Base-by-base conservation (phyloP, 768 basidiomycete species). In the Mycena epipterygia region DNA sequence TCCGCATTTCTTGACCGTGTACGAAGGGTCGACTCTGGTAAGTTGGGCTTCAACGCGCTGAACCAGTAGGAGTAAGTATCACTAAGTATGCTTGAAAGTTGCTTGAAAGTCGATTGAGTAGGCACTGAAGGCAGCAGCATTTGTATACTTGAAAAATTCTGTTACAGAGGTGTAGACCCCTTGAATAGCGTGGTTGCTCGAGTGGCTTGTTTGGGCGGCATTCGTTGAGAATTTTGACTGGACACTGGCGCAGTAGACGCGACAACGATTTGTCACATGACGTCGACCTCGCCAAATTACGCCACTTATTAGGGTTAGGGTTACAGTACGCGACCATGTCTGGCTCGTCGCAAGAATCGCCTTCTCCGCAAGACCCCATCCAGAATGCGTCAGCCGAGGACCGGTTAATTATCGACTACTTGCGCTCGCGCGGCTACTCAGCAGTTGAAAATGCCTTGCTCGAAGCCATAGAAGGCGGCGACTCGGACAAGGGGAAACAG, bases 61-160 rank as follows among this genome's bases (percentile, higher is more conserved):
- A 82, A n/a, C n/a, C n/a, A n/a, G n/a, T n/a, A n/a, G n/a, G n/a
- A n/a, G n/a, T n/a, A n/a, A n/a, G n/a, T n/a, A n/a, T n/a, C n/a
- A n/a, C n/a, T n/a, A n/a, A n/a, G n/a, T n/a, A n/a, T n/a, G n/a
- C n/a, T n/a, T n/a, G n/a, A n/a, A n/a, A n/a, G n/a, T n/a, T n/a
- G n/a, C n/a, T n/a, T n/a, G n/a, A n/a, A n/a, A n/a, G n/a, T n/a
- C n/a, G n/a, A n/a, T n/a, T n/a, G n/a, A n/a, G n/a, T n/a, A n/a
- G n/a, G n/a, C n/a, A n/a, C n/a, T n/a, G n/a, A n/a, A n/a, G n/a
- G n/a, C n/a, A n/a, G n/a, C n/a, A n/a, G n/a, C n/a, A n/a, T n/a
- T n/a, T n/a, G n/a, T n/a, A 81, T 96, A 99, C 84, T 98, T 98
- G 88, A 99, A 99, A 87, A 99, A 99, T 76, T 99, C 98, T 0